A percentile compares a stretch with the other conserved stretches of the same genome.
Conservation (phyloP, 225 moss, liverwort and hornwort genomes). For the Polytrichum commune region DNA sequence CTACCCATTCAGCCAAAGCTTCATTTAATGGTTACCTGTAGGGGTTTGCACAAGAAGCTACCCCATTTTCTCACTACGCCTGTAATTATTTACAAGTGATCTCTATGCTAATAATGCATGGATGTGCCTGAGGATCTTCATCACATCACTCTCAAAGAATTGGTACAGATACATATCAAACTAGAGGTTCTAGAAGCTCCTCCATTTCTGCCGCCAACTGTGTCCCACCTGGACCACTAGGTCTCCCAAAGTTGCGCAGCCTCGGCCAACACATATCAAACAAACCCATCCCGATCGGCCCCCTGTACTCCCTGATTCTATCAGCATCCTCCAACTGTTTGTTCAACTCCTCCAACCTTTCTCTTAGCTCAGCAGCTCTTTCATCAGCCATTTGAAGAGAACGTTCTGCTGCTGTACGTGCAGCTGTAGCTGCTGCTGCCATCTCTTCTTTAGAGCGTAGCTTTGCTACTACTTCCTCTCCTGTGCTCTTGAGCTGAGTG, state of each 20-base stretch:
- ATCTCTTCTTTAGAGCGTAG: conserved; percentile 95
- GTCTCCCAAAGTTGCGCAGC: conserved; percentile 68
- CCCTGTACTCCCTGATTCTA: conserved; percentile 55
- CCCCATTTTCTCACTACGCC: neutral
- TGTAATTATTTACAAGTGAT: conserved; percentile 31
- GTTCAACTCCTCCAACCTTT: conserved; percentile 84
- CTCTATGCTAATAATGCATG: conserved; percentile 18
- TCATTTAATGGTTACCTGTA: neutral
- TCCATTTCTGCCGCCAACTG: conserved; percentile 89
- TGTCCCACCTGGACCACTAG: conserved; percentile 37
- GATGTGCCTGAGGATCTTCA: conserved; percentile 22
- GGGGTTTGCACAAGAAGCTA: conserved; percentile 1
- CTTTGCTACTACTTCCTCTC: conserved; percentile 71
- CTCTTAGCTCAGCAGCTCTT: conserved; percentile 77
- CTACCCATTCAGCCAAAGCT: no score
- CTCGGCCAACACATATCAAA: conserved; percentile 91
- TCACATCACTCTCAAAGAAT: conserved; percentile 29
- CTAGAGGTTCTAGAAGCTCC: conserved; percentile 90
- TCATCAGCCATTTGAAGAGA: conserved; percentile 97
- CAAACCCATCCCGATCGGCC: conserved; percentile 37
- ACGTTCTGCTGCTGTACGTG: conserved; percentile 89
- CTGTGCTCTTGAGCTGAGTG: conserved; percentile 48
- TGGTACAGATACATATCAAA: conserved; percentile 42
- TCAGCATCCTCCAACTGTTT: conserved; percentile 79
- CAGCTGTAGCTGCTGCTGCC: conserved; percentile 85